phyloP scores from a whole-genome alignment of 371 early-diverging fungal genomes.

The Mortierella sp. region DNA sequence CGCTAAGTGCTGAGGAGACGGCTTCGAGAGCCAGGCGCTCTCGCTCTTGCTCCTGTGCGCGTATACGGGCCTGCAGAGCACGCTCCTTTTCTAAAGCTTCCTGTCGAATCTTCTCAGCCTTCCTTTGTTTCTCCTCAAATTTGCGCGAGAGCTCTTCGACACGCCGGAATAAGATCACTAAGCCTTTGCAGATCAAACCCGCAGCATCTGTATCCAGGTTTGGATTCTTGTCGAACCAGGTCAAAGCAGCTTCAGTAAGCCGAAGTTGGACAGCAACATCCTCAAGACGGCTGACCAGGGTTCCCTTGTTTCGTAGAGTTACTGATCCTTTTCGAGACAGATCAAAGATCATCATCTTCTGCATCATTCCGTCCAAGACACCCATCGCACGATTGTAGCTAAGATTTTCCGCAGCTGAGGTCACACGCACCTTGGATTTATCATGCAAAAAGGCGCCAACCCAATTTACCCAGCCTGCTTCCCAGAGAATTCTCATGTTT shows the following conservation, averaged over 20 bases:
- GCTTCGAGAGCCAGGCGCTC: conserved; percentile 48
- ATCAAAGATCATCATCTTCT: conserved; percentile 62
- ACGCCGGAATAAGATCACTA: conserved; percentile 45
- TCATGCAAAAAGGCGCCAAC: conserved; percentile 51
- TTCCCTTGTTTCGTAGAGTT: conserved; percentile 50
- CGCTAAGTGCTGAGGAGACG: conserved; percentile 39
- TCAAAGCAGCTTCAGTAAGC: conserved; percentile 48
- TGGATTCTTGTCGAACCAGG: conserved; percentile 54
- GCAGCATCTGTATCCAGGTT: conserved; percentile 56
- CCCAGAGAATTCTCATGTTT: conserved; percentile 60
- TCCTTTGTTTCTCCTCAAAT: conserved; percentile 46
- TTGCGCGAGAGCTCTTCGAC: conserved; percentile 50
- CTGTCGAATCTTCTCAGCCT: conserved; percentile 28
- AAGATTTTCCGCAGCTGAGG: conserved; percentile 50
- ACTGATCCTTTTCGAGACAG: conserved; percentile 55
- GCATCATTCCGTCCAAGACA: conserved; percentile 56
- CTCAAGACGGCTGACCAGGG: conserved; percentile 44
- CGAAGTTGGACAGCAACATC: conserved; percentile 53
- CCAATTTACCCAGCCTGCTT: conserved; percentile 59
- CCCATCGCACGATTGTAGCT: conserved; percentile 54
- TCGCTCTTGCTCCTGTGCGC: conserved; percentile 40
- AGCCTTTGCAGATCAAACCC: conserved; percentile 44
- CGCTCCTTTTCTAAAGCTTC: conserved; percentile 19
- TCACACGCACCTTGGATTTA: conserved; percentile 47
- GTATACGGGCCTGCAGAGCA: conserved; percentile 18